Conservation (phyloP, 768 basidiomycete genomes). For the Russula ochroleuca region DNA sequence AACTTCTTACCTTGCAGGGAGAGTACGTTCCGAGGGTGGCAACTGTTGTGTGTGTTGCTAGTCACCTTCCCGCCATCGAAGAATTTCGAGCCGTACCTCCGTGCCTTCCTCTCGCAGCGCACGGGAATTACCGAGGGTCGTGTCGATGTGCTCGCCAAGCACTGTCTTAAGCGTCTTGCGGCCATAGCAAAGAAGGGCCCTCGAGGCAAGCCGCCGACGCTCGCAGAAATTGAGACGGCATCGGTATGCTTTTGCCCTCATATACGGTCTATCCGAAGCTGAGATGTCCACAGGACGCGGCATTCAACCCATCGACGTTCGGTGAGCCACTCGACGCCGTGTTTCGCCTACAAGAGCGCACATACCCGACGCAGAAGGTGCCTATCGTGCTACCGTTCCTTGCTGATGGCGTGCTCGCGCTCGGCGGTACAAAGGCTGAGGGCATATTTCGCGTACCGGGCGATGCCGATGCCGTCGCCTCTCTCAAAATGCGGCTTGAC, state of each 20-base stretch:
- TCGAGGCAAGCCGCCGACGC: conserved; percentile 74
- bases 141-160: conserved; percentile 86
- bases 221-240: conserved; percentile 88
- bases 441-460: conserved; percentile 94
- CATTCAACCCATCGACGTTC: conserved; percentile 93
- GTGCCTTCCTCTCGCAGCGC: conserved; percentile 71
- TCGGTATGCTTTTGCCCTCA: conserved; percentile 47
- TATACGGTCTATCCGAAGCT: background rate
- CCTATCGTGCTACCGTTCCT: conserved; percentile 94
- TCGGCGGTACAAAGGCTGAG: conserved; percentile 79
- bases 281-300: conserved; percentile 59
- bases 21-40: conserved; percentile 88
- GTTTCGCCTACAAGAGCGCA: conserved; percentile 77
- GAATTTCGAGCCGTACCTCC: conserved; percentile 83
- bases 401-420: conserved; percentile 83
- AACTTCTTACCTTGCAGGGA: conserved; percentile 45
- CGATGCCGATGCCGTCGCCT: conserved; percentile 82
- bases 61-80: conserved; percentile 91
- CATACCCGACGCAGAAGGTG: conserved; percentile 78
- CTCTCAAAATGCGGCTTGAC: conserved; percentile 86
- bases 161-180: conserved; percentile 74
- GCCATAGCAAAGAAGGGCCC: conserved; percentile 81
- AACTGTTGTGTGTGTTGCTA: conserved; percentile 84
- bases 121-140: conserved; percentile 65
- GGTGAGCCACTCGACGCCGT: conserved; percentile 85